A percentile compares a stretch with the other conserved stretches of the same genome.
These are phyloP conservation scores for Populus simonii DNA, from an alignment of 345 rosid genomes.

Conservation along the genomic window DNA sequence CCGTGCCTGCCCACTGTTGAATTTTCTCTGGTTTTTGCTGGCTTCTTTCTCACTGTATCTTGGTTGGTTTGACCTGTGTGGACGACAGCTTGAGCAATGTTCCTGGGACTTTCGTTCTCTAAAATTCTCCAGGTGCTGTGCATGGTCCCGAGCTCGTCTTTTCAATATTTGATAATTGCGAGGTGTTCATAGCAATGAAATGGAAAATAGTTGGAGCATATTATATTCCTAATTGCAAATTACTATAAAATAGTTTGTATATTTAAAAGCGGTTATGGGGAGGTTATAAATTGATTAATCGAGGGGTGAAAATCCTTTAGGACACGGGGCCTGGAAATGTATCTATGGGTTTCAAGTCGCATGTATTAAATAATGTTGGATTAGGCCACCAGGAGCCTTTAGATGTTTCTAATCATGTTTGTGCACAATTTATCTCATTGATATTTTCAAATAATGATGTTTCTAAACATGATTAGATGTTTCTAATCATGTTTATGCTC, in stretches of 20 bases:
- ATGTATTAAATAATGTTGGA: background rate
- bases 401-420: too few species aligned
- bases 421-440: too few species aligned
- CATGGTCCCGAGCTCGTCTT: conserved; percentile 7
- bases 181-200: conserved; percentile 14
- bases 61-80: conserved; percentile 20
- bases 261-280: too few species aligned
- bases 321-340: background rate
- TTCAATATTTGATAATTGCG: conserved; percentile 8
- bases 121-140: conserved; percentile 32
- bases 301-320: too few species aligned
- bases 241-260: too few species aligned
- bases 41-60: conserved; percentile 23
- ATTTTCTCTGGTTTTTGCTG: conserved; percentile 3
- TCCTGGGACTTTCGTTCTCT: conserved; percentile 31
- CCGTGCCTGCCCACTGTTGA: conserved; percentile 8
- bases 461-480: too few species aligned
- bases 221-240: too few species aligned
- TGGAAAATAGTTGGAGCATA: background rate
- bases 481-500: too few species aligned
- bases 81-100: conserved; percentile 38
- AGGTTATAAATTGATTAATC: background rate
- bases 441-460: too few species aligned
- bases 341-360: background rate
- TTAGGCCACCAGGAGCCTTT: background rate